These are phyloP conservation scores for Ceraceosorus bombacis DNA, from an alignment of 1,284 basidiomycete genomes.

Conservation along the genomic window DNA sequence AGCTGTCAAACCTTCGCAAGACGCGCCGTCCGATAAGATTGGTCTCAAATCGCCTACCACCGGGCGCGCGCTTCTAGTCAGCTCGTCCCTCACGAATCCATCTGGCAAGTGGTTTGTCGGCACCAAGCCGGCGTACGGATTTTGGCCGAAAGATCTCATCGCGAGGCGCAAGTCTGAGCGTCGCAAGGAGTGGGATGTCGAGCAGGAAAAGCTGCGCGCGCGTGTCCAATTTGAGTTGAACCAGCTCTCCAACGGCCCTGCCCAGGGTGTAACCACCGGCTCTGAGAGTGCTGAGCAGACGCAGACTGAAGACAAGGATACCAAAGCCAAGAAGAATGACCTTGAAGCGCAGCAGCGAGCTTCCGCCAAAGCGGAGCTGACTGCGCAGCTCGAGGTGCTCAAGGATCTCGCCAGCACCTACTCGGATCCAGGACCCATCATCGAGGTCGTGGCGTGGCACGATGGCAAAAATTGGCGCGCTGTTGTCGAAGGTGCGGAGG, in stretches of 20 bases:
- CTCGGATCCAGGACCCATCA: slow-evolving; percentile 44
- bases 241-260: slow-evolving; percentile 5
- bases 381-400: slow-evolving; percentile 39
- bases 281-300: neutral
- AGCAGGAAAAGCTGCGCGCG: slow-evolving; percentile 36
- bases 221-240: slow-evolving; percentile 31
- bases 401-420: slow-evolving; percentile 40
- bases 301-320: neutral
- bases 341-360: slow-evolving; percentile 8
- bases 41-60: slow-evolving; percentile 42
- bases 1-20: slow-evolving; percentile 18
- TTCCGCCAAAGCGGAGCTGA: slow-evolving; percentile 38
- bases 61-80: slow-evolving; percentile 34
- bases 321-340: neutral
- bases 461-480: slow-evolving; percentile 48
- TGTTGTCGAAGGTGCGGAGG: slow-evolving; percentile 48
- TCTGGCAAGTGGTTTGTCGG: slow-evolving; percentile 45
- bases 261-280: neutral
- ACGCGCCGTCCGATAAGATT: slow-evolving; percentile 15
- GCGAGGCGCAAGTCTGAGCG: slow-evolving; percentile 40
- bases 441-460: slow-evolving; percentile 47
- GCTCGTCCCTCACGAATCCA: slow-evolving; percentile 36
- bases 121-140: slow-evolving; percentile 46
- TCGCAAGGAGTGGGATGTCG: slow-evolving; percentile 41
- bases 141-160: slow-evolving; percentile 47